These are phyloP conservation scores for Carpinus viminea DNA, from an alignment of 306 rosid species.

Conservation along the genomic window DNA sequence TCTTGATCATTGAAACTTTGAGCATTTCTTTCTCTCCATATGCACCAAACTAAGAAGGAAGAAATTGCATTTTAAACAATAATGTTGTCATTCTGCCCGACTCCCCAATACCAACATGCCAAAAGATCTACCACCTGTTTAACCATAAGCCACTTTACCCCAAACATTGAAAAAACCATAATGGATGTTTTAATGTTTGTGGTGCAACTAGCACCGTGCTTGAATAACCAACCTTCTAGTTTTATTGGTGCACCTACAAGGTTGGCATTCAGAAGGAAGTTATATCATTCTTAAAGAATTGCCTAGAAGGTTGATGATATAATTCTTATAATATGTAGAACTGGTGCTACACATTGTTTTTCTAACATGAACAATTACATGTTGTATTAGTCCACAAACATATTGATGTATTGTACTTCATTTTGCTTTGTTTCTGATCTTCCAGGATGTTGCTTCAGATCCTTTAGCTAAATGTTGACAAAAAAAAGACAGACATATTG, in stretches of 20 bases:
- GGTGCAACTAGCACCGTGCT: not conserved
- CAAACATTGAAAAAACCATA: too few species aligned
- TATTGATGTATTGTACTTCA: conserved; percentile 7
- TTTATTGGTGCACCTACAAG: not conserved
- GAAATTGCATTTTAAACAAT: too few species aligned
- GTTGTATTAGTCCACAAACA: not conserved
- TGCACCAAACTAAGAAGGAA: too few species aligned
- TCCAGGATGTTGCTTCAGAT: conserved; percentile 72
- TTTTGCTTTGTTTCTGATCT: conserved; percentile 25
- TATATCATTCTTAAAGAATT: not conserved
- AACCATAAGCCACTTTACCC: too few species aligned
- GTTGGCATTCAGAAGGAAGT: not conserved
- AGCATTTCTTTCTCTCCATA: too few species aligned
- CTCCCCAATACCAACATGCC: too few species aligned
- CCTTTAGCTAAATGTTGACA: conserved; percentile 74
- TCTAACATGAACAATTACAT: not conserved
- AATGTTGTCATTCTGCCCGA: too few species aligned
- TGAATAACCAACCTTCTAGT: not conserved
- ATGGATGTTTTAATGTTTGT: not conserved
- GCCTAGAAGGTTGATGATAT: not conserved
- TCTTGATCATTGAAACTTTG: too few species aligned
- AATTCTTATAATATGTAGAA: not conserved
- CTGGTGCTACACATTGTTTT: not conserved
- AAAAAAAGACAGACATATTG: conserved; percentile 63
- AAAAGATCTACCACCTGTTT: too few species aligned